Evolutionary conservation across 2,329 filamentous ascomycete genomes (phyloP), one percentile per base, ranked within the genome.

Genomic region (Thyridium curvatum): DNA sequence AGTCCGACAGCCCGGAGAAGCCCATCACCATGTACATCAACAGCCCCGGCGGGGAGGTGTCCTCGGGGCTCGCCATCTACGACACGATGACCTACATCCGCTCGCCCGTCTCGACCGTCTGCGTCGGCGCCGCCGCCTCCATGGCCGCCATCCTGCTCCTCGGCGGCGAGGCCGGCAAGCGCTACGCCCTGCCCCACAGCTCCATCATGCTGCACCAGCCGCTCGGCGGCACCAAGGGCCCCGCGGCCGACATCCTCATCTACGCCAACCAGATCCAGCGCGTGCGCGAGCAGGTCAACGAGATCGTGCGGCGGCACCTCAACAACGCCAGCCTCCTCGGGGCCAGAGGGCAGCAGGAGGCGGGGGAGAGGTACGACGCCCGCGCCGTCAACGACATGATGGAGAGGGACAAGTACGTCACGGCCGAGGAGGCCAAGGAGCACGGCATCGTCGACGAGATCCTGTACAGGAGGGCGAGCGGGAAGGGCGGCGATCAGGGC

Each of bases 61-160:
- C 85, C 45, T 91, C 93, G 2, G 80, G 81, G 13, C 72, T 85
- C 43, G 90, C 93, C 18, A 97, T 98, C 54, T 98, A 98, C 72
- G 93, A 98, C 60, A 98, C 93, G 12, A 97, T 98, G 91, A 82
- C 84, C 51, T 98, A 98, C 62, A 97, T 98, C 58, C 82, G 84
- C 44, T 86, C 86, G 3, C 88, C 91, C 1, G 89, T 98, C 0
- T 91, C 85, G 32, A 98, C 93, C 1, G 93, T 98, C 21, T 97
- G 93, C 55, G 78, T 98, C 32, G 93, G 93, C 8, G 87, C 94
- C 53, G 93, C 94, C 0, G 91, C 93, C 2, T 93, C 85, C 3
- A 98, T 98, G 93, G 93, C 90, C 6, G 88, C 84, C 2, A 72
- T 98, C 17, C 71, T 98, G 1, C 77, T 98, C 1, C 84, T 86